Evolutionary conservation across 176 grass and related monocot species (phyloP), one percentile per base, ranked within the genome.

Genomic region (Tillandsia leiboldiana): DNA sequence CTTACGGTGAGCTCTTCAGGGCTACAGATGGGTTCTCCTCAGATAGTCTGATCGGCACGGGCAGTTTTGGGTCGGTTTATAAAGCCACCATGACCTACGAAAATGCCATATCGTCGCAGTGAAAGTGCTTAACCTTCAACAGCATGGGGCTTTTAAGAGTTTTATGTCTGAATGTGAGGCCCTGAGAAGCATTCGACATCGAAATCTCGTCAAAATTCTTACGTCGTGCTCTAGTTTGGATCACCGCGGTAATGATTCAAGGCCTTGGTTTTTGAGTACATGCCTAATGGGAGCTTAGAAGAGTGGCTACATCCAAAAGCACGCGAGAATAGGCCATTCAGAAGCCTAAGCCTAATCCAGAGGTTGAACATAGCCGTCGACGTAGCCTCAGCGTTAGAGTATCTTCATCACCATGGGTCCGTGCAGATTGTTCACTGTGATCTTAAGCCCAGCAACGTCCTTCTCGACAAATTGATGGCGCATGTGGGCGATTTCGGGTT

Each of bases 91-190:
- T 83, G 71, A 74, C 10, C n/a, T 18, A 61, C 72, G 57, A 65
- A 29, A 51, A 52, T 18, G 47, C 74, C 8, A 18, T 8, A 53
- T 67, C 52, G 81, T 87, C 51, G 81, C 68, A 0, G 74, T 91
- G 29, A 91, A 91, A 69, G 81, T 84, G 59, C 66, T 87, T 28
- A 51, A 91, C 56, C 81, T 91, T 48, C 57, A 73, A 17, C 82
- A 81, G 63, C 63, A 61, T 65, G 67, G 78, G 10, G 81, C 81
- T 13, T 70, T 67, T 48, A 84, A 6, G 66, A 91, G 81, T 71
- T 91, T 84, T 51, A n/a, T 79, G 48, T 73, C 81, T 50, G 88
- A 91, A 87, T 84, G 88, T 11, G 29, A 79, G 65, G 72, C 74
- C 20, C 57, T 91, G 67, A 75, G 72, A 48, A 87, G 70, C 23